Evolutionary conservation across 306 rosid genomes (phyloP).

Genomic region (Citrullus amarus): DNA sequence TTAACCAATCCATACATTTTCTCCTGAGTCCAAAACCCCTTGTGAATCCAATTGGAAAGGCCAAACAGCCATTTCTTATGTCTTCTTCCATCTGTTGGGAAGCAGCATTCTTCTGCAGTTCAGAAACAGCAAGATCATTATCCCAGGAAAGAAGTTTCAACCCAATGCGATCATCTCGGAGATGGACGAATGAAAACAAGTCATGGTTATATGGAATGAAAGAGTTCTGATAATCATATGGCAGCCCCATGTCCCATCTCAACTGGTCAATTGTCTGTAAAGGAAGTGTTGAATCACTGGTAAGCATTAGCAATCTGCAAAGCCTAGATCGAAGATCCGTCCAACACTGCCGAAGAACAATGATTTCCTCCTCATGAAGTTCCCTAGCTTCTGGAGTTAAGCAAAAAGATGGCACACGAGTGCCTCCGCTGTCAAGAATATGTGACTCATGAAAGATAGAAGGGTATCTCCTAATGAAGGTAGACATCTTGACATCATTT

Average conservation of each 20-base stretch:
- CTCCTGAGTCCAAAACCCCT: conserved; percentile 84
- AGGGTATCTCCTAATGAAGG: conserved; percentile 70
- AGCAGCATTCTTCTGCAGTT: conserved; percentile 45
- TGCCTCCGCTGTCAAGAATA: conserved; percentile 42
- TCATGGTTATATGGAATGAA: conserved; percentile 36
- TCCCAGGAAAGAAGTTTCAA: conserved; percentile 66
- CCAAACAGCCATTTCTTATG: conserved; percentile 34
- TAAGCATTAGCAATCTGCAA: conserved; percentile 69
- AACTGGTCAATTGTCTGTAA: conserved; percentile 75
- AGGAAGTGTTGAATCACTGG: conserved; percentile 54
- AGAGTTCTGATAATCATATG: conserved; percentile 54
- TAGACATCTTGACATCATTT: conserved; percentile 44
- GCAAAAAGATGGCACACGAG: conserved; percentile 58
- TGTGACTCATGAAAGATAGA: conserved; percentile 50
- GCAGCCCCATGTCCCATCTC: conserved; percentile 88
- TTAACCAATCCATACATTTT: conserved; percentile 79
- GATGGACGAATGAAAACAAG: conserved; percentile 39
- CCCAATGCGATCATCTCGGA: conserved; percentile 57
- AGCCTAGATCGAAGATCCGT: conserved; percentile 55
- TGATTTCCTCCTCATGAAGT: conserved; percentile 28
- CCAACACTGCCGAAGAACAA: conserved; percentile 20
- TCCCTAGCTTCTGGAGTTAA: conserved; percentile 45
- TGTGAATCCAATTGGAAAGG: conserved; percentile 68
- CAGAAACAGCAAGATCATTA: conserved; percentile 47
- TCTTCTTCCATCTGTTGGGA: conserved; percentile 49